Conservation (phyloP, 495 filamentous ascomycete genomes). For the Glutinoglossum americanum region DNA sequence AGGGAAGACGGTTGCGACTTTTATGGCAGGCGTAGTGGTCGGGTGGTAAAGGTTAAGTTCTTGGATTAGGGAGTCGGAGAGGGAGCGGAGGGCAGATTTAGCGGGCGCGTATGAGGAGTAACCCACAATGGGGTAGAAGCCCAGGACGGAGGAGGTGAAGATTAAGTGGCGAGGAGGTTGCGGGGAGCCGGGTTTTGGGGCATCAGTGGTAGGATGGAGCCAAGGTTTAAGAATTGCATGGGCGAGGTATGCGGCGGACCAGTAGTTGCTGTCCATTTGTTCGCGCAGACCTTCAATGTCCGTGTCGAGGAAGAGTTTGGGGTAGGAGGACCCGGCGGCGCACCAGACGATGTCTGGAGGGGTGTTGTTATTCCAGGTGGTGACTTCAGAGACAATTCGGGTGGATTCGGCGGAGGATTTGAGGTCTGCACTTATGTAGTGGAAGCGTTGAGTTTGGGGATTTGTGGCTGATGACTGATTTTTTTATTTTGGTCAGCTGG, state of each 20-base stretch:
- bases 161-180: constrained; percentile 50
- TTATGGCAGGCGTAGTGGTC: no score
- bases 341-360: constrained; percentile 82
- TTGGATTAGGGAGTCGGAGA: constrained; percentile 63
- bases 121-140: constrained; percentile 58
- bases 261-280: constrained; percentile 89
- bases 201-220: constrained; percentile 23
- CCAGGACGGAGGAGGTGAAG: constrained; percentile 61
- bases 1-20: no score
- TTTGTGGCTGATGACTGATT: constrained; percentile 34
- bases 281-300: constrained; percentile 36
- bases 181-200: constrained; percentile 12
- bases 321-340: constrained; percentile 56
- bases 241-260: constrained; percentile 69
- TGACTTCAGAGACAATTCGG: constrained; percentile 47
- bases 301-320: constrained; percentile 59
- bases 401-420: constrained; percentile 41
- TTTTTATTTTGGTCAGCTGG: no score
- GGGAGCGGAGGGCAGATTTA: constrained; percentile 65
- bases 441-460: constrained; percentile 49
- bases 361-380: constrained; percentile 57
- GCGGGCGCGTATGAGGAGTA: constrained; percentile 69
- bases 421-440: constrained; percentile 69
- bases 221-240: constrained; percentile 43
- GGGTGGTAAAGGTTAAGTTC: constrained; percentile 71